phyloP scores from a whole-genome alignment of 371 early-diverging fungal genomes.

The Capillidium heterosporum region DNA sequence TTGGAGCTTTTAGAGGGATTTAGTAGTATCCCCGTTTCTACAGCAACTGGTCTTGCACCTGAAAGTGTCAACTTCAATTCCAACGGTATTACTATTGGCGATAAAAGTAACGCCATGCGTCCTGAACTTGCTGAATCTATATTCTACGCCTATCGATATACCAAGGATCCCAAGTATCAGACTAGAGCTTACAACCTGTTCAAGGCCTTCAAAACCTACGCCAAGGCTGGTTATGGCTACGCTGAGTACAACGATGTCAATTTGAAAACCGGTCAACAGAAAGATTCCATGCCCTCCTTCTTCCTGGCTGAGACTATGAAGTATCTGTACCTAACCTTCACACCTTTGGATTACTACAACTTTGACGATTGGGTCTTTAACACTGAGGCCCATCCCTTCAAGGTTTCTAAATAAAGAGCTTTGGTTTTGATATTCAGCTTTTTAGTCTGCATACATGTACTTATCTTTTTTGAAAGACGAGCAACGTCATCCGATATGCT shows the following conservation, averaged over 20 bases:
- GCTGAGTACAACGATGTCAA: not conserved
- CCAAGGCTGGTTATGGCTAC: not conserved
- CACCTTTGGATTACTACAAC: constrained; percentile 8
- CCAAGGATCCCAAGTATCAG: constrained; percentile 50
- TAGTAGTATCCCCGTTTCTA: constrained; percentile 15
- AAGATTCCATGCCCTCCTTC: constrained; percentile 30
- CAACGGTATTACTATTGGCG: not conserved
- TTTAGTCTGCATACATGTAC: no score
- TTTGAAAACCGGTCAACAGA: constrained; percentile 19
- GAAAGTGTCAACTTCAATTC: constrained; percentile 19
- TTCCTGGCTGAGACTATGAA: constrained; percentile 82
- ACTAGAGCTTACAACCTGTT: constrained; percentile 39
- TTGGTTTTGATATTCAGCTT: no score
- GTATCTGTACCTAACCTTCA: constrained; percentile 77
- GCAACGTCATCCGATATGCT: no score
- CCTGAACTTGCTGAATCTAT: constrained; percentile 56
- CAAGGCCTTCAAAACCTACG: not conserved
- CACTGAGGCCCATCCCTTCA: constrained; percentile 75
- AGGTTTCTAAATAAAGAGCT: constrained; percentile 9
- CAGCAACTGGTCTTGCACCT: constrained; percentile 30
- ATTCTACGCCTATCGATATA: constrained; percentile 51
- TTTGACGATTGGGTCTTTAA: constrained; percentile 68
- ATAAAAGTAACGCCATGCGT: constrained; percentile 4
- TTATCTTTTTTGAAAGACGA: no score
- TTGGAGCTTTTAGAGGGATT: not conserved